A percentile compares a stretch with the other conserved stretches of the same genome.
Conservation (phyloP, 768 basidiomycete species). For the Pisolithus marmoratus region DNA sequence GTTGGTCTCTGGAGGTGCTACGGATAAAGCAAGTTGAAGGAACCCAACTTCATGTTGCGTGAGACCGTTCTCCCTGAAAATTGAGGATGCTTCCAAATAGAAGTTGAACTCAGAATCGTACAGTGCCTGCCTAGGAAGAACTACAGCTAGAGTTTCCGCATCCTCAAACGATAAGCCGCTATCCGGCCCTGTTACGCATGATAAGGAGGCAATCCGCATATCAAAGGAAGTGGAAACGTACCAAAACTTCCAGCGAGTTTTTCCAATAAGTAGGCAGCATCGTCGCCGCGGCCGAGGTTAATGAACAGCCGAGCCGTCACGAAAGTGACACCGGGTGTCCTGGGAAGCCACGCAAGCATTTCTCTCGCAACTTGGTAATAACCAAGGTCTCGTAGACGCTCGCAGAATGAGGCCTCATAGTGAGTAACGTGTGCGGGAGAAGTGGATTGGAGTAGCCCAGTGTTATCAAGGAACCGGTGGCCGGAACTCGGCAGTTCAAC, state of each 20-base stretch:
- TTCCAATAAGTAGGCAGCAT: conserved; percentile 68
- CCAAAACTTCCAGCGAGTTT: conserved; percentile 73
- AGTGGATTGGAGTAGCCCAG: conserved; percentile 61
- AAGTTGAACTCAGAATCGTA: conserved; percentile 64
- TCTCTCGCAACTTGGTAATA: conserved; percentile 58
- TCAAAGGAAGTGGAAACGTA: conserved; percentile 31
- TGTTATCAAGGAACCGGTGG: conserved; percentile 64
- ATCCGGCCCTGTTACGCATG: conserved; percentile 36
- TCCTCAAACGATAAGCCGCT: conserved; percentile 55
- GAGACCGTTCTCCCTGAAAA: conserved; percentile 59
- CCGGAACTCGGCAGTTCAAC: conserved; percentile 52
- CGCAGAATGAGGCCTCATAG: conserved; percentile 69
- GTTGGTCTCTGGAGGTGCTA: conserved; percentile 46
- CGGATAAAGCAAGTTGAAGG: conserved; percentile 74
- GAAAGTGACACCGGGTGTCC: conserved; percentile 71
- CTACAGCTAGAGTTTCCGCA: conserved; percentile 50
- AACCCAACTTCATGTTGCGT: conserved; percentile 66
- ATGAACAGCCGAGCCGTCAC: conserved; percentile 65
- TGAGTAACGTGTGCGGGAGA: conserved; percentile 63
- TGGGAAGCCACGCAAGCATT: conserved; percentile 71
- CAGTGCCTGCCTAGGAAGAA: conserved; percentile 53
- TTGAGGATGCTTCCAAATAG: conserved; percentile 68
- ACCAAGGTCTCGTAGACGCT: conserved; percentile 58
- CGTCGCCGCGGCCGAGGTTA: conserved; percentile 60
- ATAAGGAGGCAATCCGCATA: background rate